Evolutionary conservation across 108 stramenopile genomes (phyloP).

Genomic region (Conticribra guillardii): DNA sequence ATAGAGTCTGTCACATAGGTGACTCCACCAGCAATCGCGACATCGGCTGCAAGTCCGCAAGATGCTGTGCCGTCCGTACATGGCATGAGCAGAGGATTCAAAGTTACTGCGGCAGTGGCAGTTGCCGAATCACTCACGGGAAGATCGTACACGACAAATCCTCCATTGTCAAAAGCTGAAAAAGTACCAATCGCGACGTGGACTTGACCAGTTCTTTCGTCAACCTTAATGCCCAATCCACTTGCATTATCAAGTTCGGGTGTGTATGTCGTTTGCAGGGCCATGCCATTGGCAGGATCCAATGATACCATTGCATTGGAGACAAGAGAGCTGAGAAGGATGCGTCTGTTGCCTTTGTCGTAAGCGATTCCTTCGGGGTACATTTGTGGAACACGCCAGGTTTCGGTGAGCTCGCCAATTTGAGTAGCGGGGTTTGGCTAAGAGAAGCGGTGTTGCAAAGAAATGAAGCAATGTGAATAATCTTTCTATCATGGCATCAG

Average conservation of each 20-base stretch:
- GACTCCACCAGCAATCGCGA: neutral
- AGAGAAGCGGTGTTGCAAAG: no score
- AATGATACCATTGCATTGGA: neutral
- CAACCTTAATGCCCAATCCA: neutral
- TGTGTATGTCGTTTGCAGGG: neutral
- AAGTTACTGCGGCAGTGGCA: neutral
- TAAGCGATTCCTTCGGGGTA: neutral
- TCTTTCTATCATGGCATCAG: no score
- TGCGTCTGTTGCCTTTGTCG: neutral
- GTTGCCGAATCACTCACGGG: neutral
- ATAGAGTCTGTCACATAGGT: neutral
- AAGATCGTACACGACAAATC: neutral
- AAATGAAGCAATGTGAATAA: no score
- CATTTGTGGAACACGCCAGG: neutral
- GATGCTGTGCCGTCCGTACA: neutral
- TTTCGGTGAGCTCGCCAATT: neutral
- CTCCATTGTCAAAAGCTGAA: neutral
- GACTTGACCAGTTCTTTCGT: neutral
- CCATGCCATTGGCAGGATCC: neutral
- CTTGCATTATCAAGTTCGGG: neutral
- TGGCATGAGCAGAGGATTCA: neutral
- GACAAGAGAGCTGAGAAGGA: neutral
- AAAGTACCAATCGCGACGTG: neutral
- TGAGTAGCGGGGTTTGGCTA: neutral
- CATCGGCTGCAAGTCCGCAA: neutral